Evolutionary conservation across 23 red algal species (phyloP), one percentile per base, ranked within the genome.

Genomic region (Pyropia yezoensis): DNA sequence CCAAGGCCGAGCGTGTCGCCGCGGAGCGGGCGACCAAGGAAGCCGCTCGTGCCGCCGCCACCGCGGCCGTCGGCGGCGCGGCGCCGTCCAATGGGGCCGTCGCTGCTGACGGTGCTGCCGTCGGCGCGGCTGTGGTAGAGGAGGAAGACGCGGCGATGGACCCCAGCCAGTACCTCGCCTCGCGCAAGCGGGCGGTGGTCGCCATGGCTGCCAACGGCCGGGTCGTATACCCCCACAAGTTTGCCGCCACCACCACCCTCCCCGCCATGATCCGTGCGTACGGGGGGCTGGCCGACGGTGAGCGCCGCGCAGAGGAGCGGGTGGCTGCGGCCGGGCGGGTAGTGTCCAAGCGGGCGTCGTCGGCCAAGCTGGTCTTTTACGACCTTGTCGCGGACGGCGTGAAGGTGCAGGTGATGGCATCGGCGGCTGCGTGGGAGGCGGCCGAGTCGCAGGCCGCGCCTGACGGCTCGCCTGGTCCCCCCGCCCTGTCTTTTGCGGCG

Each of bases 351-450:
- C 56, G 92, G 27, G 76, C 83, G 24, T 76, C 84, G 25, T 82
- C 78, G 1, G 66, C 84, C 12, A 79, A 79, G 29, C 82, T 96
- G 11, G 80, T 89, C 25, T 96, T 96, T 33, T 96, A 89, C 69
- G 92, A 96, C 59, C 66, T 96, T 29, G 56, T 73, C n/a, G 85
- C 76, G 15, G 92, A 96, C 67, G 92, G 92, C 7, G 71, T 76
- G 14, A 96, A 96, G 47, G 80, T 96, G 54, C 92, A 96, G 71
- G 74, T 96, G 33, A 84, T 96, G 75, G 92, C 92, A 12, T 78
- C 90, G 57, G 84, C 83, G 22, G 39, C 39, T 3, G 39, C 39
- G 11, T 47, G 39, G 39, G 39, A 47, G 39, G 6, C 39, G 0
- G 39, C 39, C 39, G 6, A 6, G 39, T 51, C 70, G 19, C 56